Evolutionary conservation across 176 grass and related monocot species (phyloP).

Genomic region (Musa acuminata): DNA sequence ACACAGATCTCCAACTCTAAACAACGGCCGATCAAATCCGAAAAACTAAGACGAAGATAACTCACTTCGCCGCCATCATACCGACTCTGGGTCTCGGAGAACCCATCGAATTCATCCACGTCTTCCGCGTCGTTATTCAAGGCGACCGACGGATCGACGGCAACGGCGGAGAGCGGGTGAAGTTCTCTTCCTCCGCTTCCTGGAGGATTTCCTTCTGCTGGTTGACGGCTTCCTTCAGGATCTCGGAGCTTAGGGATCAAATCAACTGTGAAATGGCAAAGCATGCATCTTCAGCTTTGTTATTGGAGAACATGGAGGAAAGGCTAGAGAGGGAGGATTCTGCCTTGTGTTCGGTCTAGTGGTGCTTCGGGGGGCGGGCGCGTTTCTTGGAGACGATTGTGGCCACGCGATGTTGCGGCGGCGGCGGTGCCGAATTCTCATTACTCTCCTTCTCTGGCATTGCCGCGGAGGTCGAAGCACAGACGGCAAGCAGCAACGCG

Average conservation of each 20-base stretch:
- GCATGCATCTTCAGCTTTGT: not conserved
- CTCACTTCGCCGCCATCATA: constrained; percentile 59
- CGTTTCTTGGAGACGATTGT: constrained; percentile 49
- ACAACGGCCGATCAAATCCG: not conserved
- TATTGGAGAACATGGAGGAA: not conserved
- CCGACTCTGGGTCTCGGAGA: constrained; percentile 51
- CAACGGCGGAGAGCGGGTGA: constrained; percentile 21
- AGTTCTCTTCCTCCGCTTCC: constrained; percentile 21
- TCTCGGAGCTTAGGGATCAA: constrained; percentile 63
- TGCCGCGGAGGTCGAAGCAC: not conserved
- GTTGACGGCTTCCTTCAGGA: constrained; percentile 63
- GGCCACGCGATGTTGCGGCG: constrained; percentile 24
- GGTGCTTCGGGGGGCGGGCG: constrained; percentile 47
- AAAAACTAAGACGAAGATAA: not conserved
- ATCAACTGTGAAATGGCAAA: constrained; percentile 21
- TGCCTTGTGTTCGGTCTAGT: constrained; percentile 59
- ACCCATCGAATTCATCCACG: constrained; percentile 70
- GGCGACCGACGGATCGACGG: not conserved
- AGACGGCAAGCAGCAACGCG: not conserved
- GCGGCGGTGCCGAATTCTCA: constrained; percentile 2
- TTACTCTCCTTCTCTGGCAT: constrained; percentile 62
- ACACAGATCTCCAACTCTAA: not conserved
- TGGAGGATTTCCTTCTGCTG: constrained; percentile 72
- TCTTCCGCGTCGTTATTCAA: constrained; percentile 37
- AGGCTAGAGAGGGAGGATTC: not conserved